phyloP scores from a whole-genome alignment of 805 yeast genomes.

The Hanseniaspora guilliermondii region DNA sequence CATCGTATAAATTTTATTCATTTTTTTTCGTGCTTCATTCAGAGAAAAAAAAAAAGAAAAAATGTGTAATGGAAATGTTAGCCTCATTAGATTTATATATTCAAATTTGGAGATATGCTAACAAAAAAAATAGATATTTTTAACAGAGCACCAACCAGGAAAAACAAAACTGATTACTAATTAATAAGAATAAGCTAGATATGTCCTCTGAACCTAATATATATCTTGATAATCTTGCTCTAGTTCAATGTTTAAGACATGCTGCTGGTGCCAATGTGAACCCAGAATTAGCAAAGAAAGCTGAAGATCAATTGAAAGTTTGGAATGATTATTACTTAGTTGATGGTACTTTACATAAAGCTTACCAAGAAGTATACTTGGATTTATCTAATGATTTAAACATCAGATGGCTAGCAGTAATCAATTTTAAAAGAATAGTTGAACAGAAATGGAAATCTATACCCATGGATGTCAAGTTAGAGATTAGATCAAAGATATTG shows the following conservation, averaged over 20 bases:
- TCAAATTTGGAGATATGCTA: too few species aligned
- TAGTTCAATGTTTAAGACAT: conserved; percentile 33
- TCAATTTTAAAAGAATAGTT: conserved; percentile 77
- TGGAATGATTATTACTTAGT: conserved; percentile 30
- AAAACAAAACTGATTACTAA: too few species aligned
- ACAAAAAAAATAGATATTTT: too few species aligned
- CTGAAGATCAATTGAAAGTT: conserved; percentile 42
- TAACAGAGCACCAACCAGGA: background rate
- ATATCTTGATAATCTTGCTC: conserved; percentile 22
- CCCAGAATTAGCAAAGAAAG: conserved; percentile 30
- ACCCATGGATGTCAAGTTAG: conserved; percentile 53
- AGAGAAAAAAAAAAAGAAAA: too few species aligned
- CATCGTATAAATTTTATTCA: too few species aligned
- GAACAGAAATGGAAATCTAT: conserved; percentile 69
- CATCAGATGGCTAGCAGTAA: conserved; percentile 74
- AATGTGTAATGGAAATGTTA: too few species aligned
- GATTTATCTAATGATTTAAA: conserved; percentile 49
- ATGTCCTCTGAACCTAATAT: conserved; percentile 3
- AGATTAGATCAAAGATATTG: conserved; percentile 49
- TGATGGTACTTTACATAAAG: conserved; percentile 55
- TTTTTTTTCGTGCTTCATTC: too few species aligned
- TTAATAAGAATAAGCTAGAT: too few species aligned
- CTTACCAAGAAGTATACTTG: conserved; percentile 49
- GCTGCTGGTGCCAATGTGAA: conserved; percentile 39
- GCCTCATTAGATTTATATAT: too few species aligned